Base-by-base conservation (phyloP, 192 early-diverging fungal species). In the Chytriomyces sp. region DNA sequence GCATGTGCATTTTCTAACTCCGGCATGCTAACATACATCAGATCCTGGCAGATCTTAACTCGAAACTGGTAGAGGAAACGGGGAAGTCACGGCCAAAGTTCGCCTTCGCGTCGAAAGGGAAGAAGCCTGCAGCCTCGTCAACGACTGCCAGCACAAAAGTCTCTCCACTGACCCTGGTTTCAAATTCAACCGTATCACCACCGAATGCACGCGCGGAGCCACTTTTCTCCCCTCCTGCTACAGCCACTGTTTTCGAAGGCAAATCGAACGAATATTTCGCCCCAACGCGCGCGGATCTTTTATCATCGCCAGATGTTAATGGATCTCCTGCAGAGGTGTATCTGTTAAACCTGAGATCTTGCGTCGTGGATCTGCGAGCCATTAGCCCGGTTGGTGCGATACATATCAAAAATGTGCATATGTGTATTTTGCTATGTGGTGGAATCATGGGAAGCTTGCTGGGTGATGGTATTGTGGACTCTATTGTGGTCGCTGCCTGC, bases 391-490 rank as follows among this genome's bases (percentile, higher is more conserved):
- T 94, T 14, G 86, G 89, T 3, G 92, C 93, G 1, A 74, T 96
- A 32, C 91, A 96, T 74, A 88, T 91, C 74, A 88, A 88, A 64
- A 81, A 89, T 55, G 58, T 94, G n/a, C 65, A 81, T 14, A 75
- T 82, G 53, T 89, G 88, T 31, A 39, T 96, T 6, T 75, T 96
- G 26, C 76, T 93, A 5, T 79, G 85, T 54, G 86, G 86, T 1
- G 81, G 86, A 8, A 84, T 95, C 19, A 76, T 78, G 44, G 93
- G 93, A 26, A 91, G 92, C 22, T 81, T 91, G 22, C 79, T 94
- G 14, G 73, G 92, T 12, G 84, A 93, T 65, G 83, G 85, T 49
- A 88, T 91, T 52, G 75, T 79, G 25, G 76, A 79, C 17, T 91
- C 86, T 55, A 77, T 88, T 0, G 59, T 95, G 5, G 75, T 91